phyloP scores from a whole-genome alignment of 2,329 filamentous ascomycete genomes.

The Penicillium polonicum region DNA sequence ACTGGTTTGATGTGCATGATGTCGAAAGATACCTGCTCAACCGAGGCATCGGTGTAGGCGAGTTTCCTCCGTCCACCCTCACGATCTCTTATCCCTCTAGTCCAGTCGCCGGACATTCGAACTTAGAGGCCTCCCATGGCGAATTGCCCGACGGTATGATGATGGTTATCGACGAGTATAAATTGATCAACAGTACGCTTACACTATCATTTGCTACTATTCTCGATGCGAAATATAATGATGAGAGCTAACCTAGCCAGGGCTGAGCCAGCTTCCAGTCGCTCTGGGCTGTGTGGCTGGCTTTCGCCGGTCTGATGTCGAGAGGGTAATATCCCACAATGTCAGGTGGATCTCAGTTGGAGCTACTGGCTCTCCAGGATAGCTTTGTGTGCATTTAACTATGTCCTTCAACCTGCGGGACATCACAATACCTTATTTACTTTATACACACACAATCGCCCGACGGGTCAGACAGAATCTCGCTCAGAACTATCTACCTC shows the following conservation, averaged over 20 bases:
- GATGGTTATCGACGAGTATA: slow-evolving; percentile 4
- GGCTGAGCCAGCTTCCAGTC: slow-evolving; percentile 9
- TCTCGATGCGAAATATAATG: background rate
- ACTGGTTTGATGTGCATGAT: slow-evolving; percentile 25
- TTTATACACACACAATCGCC: background rate
- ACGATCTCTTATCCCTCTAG: background rate
- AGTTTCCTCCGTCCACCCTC: background rate
- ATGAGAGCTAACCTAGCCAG: slow-evolving; percentile 2
- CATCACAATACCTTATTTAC: background rate
- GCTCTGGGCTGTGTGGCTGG: slow-evolving; percentile 17
- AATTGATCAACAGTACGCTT: background rate
- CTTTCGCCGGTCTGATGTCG: slow-evolving; percentile 17
- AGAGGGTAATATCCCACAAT: slow-evolving; percentile 11
- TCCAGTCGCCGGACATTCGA: background rate
- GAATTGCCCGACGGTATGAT: background rate
- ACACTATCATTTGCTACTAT: background rate
- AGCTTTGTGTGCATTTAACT: background rate
- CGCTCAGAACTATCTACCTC: background rate
- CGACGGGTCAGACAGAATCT: background rate
- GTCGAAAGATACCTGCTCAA: slow-evolving; percentile 18
- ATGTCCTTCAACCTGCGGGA: background rate
- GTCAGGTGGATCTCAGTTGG: background rate
- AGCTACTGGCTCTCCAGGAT: background rate
- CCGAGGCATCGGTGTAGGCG: slow-evolving; percentile 3
- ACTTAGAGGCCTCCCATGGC: background rate